Evolutionary conservation across 495 filamentous ascomycete genomes (phyloP).

Genomic region (Podospora appendiculata): DNA sequence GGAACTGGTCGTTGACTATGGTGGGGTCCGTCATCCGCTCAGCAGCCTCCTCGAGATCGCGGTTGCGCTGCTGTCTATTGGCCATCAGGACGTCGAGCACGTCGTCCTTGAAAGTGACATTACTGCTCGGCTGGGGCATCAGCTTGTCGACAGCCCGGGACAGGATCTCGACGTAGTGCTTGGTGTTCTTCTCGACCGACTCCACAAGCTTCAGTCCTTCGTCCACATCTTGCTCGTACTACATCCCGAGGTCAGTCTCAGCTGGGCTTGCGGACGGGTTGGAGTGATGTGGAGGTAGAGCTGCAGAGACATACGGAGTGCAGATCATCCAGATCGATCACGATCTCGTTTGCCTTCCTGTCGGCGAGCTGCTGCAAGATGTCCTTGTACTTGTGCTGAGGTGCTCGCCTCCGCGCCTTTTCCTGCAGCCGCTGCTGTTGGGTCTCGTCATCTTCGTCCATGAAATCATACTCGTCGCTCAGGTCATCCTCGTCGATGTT

Average conservation of each 20-base stretch:
- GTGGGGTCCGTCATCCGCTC: conserved; percentile 60
- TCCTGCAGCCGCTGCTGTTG: conserved; percentile 38
- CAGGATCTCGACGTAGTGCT: conserved; percentile 88
- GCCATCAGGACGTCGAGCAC: conserved; percentile 95
- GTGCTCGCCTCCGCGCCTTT: conserved; percentile 37
- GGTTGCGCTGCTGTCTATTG: conserved; percentile 80
- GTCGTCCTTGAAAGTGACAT: conserved; percentile 91
- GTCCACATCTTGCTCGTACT: conserved; percentile 67
- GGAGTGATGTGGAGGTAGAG: too few relatives aligned
- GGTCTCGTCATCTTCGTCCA: conserved; percentile 72
- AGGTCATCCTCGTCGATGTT: conserved; percentile 79
- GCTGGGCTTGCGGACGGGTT: too few relatives aligned
- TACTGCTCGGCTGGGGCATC: conserved; percentile 70
- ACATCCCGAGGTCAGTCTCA: conserved; percentile 1
- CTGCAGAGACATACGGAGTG: conserved; percentile 45
- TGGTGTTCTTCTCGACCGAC: conserved; percentile 83
- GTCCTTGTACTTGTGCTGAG: conserved; percentile 83
- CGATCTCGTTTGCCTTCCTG: conserved; percentile 60
- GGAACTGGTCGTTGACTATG: conserved; percentile 61
- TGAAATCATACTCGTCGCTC: conserved; percentile 93
- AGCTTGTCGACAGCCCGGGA: conserved; percentile 81
- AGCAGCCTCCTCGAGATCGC: conserved; percentile 56
- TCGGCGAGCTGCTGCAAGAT: conserved; percentile 84
- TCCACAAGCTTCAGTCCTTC: conserved; percentile 71
- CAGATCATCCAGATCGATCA: conserved; percentile 87